Evolutionary conservation across 805 yeast genomes (phyloP).

Genomic region (Torulaspora franciscae): DNA sequence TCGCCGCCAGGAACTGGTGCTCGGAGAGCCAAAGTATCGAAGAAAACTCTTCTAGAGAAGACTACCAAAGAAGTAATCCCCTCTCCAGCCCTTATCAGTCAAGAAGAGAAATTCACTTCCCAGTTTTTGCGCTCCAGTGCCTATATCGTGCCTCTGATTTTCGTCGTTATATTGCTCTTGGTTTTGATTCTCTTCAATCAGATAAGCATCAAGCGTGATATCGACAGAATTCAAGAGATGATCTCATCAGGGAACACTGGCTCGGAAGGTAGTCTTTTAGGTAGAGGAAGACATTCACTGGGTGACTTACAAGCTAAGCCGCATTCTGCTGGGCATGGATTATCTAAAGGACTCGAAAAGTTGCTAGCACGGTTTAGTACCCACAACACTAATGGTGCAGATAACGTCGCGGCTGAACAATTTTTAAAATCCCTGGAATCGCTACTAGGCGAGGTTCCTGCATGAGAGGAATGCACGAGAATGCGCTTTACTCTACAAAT

Average conservation of each 20-base stretch:
- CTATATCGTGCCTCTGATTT: constrained; percentile 6
- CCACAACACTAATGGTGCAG: not conserved
- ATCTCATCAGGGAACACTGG: not conserved
- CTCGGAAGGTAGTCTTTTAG: not conserved
- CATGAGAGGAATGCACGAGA: not conserved
- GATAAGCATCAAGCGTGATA: constrained; percentile 11
- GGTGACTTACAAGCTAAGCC: constrained; percentile 8
- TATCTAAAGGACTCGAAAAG: not conserved
- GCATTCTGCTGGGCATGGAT: not conserved
- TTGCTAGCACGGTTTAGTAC: not conserved
- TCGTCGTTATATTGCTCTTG: constrained; percentile 11
- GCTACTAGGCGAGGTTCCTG: not conserved
- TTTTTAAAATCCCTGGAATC: constrained; percentile 2
- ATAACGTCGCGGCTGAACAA: not conserved
- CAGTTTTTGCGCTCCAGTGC: not conserved
- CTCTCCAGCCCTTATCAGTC: not conserved
- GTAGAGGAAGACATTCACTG: constrained; percentile 1
- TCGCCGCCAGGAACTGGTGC: constrained; percentile 2
- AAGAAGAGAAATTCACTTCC: not conserved
- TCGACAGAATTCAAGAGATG: constrained; percentile 7
- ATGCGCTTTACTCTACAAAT: not conserved
- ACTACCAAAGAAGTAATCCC: not conserved
- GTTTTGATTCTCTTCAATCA: constrained; percentile 13
- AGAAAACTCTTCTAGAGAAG: not conserved
- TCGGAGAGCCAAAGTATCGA: not conserved